Evolutionary conservation across 305 asterid species (phyloP).

Genomic region (Ilex paraguariensis): DNA sequence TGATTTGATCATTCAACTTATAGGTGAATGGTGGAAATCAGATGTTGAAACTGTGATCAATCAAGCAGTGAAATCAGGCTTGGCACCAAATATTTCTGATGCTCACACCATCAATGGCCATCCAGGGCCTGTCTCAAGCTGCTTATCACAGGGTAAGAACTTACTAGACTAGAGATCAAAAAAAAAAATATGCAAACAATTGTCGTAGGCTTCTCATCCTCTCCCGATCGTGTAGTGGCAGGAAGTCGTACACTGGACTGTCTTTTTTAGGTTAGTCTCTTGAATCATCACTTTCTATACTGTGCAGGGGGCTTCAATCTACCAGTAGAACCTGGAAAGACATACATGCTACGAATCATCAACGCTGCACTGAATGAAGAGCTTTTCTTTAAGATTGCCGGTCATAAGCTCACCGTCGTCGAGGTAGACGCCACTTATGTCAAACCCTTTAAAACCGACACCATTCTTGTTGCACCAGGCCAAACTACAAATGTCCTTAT

Average conservation of each 20-base stretch:
- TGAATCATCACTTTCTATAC: too few relatives aligned
- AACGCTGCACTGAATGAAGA: neutral
- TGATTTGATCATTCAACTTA: neutral
- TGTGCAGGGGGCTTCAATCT: neutral
- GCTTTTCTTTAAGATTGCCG: neutral
- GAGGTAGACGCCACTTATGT: constrained; percentile 1
- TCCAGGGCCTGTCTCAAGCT: constrained; percentile 40
- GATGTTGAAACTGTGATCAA: constrained; percentile 53
- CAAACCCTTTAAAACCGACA: neutral
- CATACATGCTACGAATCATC: neutral
- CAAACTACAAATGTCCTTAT: neutral
- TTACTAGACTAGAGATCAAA: too few relatives aligned
- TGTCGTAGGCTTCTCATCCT: too few relatives aligned
- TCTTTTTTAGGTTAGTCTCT: too few relatives aligned
- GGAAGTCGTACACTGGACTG: too few relatives aligned
- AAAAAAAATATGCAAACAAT: too few relatives aligned
- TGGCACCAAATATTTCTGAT: constrained; percentile 56
- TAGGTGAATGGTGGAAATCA: constrained; percentile 79
- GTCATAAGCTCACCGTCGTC: neutral
- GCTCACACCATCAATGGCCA: constrained; percentile 66
- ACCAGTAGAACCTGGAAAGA: neutral
- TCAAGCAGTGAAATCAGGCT: constrained; percentile 42
- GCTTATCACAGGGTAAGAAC: constrained; percentile 32
- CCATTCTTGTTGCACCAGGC: neutral
- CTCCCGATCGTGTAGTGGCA: too few relatives aligned